Conservation (phyloP, 257 asterid genomes). For the Solanum tarapatanum region DNA sequence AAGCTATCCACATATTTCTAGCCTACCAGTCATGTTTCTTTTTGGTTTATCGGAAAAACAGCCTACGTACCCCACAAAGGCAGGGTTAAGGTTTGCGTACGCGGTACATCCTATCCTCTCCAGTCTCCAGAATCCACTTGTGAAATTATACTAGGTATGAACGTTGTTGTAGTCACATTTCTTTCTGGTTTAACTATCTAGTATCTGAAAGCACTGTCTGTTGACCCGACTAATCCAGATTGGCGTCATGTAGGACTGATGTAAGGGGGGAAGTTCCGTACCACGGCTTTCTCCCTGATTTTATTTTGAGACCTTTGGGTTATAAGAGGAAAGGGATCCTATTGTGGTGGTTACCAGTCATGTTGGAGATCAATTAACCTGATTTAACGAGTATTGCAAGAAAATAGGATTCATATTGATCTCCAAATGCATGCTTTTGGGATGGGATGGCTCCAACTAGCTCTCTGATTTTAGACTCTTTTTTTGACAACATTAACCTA, state of each 20-base stretch:
- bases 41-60: background rate
- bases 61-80: background rate
- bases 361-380: background rate
- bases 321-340: background rate
- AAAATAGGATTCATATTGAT: background rate
- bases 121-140: background rate
- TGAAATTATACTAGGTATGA: background rate
- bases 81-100: background rate
- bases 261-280: background rate
- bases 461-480: background rate
- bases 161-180: background rate
- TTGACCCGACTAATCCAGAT: background rate
- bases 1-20: background rate
- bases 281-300: background rate
- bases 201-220: background rate
- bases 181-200: background rate
- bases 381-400: background rate
- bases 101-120: background rate
- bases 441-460: background rate
- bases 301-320: background rate
- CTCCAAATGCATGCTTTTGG: background rate
- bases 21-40: background rate
- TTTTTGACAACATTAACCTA: background rate
- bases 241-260: background rate
- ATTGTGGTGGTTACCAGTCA: background rate